Evolutionary conservation across 2,329 filamentous ascomycete species (phyloP), one percentile per base, ranked within the genome.

Genomic region (Neonectria sp.): DNA sequence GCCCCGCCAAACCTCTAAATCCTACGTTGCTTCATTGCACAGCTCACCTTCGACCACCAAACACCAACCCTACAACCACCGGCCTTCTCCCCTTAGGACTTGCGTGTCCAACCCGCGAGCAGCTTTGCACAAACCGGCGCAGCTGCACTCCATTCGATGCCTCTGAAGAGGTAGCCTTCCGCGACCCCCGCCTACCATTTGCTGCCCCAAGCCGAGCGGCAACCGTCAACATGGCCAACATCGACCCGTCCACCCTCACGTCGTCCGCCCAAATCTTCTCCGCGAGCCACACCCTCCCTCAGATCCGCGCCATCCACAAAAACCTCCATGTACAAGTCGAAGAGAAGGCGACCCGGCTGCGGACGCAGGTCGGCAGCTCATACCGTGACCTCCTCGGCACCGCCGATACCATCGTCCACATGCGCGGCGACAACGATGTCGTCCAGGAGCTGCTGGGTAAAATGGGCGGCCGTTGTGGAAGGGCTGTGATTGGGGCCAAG

Each of bases 331-430:
- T 81, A 11, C 84, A 87, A 71, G 86, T 90, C 72, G 89, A 91
- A 69, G 89, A 91, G 77, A 90, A 90, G 74, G 85, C 88, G 37
- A 83, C 83, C 56, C 89, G 89, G 35, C 83, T 92, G 75, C 89
- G 90, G 73, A 90, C 86, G 21, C 88, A 90, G 77, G 90, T 92
- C 68, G 90, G 90, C 71, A 86, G 83, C 65, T 90, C 88, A 76
- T 98, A 98, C 81, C 93, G 95, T 73, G 94, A 96, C 75, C 90
- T 98, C 9, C 90, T 98, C 29, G 93, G 93, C 59, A 98, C 95
- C 0, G 95, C 95, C 61, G 95, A 98, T 82, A 91, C 91, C n/a
- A 98, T 98, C 72, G 92, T 98, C 61, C 88, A 91, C 68, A 97
- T 98, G 94, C 92, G 94, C 72, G 82, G 82, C 45, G 91, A 95